phyloP scores from a whole-genome alignment of 495 filamentous ascomycete genomes.

The Neurospora sp. region DNA sequence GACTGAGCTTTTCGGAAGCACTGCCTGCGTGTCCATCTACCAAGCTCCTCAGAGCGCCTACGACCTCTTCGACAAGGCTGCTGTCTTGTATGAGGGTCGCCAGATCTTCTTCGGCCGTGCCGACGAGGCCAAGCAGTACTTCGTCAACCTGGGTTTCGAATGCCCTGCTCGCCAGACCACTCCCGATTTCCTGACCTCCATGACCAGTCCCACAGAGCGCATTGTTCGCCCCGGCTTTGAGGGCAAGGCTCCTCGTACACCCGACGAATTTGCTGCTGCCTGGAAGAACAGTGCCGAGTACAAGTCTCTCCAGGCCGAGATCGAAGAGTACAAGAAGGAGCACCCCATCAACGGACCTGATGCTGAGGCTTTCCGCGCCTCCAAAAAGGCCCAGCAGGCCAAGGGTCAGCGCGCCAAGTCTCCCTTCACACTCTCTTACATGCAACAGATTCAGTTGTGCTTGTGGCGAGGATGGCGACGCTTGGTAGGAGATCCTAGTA shows the following conservation, averaged over 20 bases:
- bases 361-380: conserved; percentile 57
- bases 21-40: conserved; percentile 72
- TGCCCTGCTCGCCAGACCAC: conserved; percentile 65
- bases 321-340: conserved; percentile 55
- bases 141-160: conserved; percentile 63
- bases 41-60: conserved; percentile 72
- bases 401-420: conserved; percentile 51
- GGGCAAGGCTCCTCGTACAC: conserved; percentile 53
- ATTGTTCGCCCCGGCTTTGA: conserved; percentile 54
- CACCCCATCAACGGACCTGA: conserved; percentile 56
- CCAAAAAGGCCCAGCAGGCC: conserved; percentile 56
- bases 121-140: conserved; percentile 54
- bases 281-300: conserved; percentile 72
- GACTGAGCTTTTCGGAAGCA: conserved; percentile 54
- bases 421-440: conserved; percentile 67
- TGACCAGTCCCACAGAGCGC: conserved; percentile 64
- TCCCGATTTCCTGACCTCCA: conserved; percentile 70
- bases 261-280: conserved; percentile 63
- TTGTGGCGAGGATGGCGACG: conserved; percentile 62
- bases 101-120: conserved; percentile 73
- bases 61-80: conserved; percentile 69
- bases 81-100: conserved; percentile 70
- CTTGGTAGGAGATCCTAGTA: conserved; percentile 58
- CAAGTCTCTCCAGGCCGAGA: conserved; percentile 52
- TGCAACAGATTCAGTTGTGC: conserved; percentile 63